Base-by-base conservation (phyloP, 1,139 yeast genomes). In the Suhomyces kunorum region DNA sequence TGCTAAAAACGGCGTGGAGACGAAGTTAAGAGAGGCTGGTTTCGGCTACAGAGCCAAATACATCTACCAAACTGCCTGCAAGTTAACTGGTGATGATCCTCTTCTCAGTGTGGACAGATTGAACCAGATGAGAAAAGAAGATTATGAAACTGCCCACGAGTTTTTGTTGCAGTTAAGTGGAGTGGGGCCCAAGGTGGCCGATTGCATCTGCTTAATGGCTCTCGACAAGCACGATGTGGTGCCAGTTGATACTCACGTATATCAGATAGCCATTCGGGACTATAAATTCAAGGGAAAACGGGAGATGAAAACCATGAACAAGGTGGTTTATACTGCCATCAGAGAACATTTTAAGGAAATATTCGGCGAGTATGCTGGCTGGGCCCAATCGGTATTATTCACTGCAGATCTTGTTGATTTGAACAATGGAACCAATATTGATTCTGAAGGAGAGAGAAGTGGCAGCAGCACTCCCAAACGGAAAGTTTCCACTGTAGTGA, bases 151-250 rank as follows among this genome's bases (percentile, higher is more conserved):
- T 7, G 83, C 87, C 1, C 86, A 85, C 47, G 76, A 77, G 13
- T 81, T 77, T 44, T 64, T 94, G 32, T 66, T 85, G 46, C 74
- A 78, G 48, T 82, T 86, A 48, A 73, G 78, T 3, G 99, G 99
- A 0, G 97, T 94, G 0, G 99, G 99, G 0, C 98, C 98, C 1
- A 92, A 92, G 63, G 98, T 92, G 1, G 97, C 99, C 0, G 98
- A 94, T 54, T 92, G 99, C 59, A 49, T 71, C 14, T 84, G 95
- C 49, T 68, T 92, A 28, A 90, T 92, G 97, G 86, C 96, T 1
- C 68, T 94, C 38, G 94, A 86, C 53, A 86, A 89, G 64, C 89
- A 85, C 53, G 88, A 84, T 42, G 78, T 88, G 11, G 96, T 92
- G 1, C 99, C 99, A 0, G 88, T 92, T 1, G 99, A 92, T 59